Base-by-base conservation (phyloP, 345 rosid genomes). In the Eucalyptus erythrocorys region DNA sequence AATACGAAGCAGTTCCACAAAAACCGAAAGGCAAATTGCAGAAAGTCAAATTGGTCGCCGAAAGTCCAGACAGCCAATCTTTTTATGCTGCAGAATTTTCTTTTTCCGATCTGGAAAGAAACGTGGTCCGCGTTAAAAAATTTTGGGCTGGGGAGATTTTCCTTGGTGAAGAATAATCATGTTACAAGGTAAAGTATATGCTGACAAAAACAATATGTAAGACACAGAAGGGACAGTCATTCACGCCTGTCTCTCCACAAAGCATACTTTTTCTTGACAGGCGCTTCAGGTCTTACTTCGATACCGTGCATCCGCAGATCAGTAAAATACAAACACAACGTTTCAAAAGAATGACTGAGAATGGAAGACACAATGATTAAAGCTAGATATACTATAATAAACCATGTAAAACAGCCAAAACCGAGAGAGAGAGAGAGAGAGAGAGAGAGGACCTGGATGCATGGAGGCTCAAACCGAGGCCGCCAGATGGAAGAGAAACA, bases 401-500 rank as follows among this genome's bases (percentile, higher is more conserved):
- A 48, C 30, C 34, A 19, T 27, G 26, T 61, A 26, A 40, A 37
- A 24, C 79, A 22, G 64, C 50, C 50, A 50, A 16, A 81, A 64
- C 47, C 30, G 17, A 81, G 48, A 85, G 19, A 16, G 79, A 19
- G 48, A 34, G 79, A 50, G 82, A 48, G 48, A 85, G 30, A 85
- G 80, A 57, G 82, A 71, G 82, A 71, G 81, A 19, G 82, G 79
- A 95, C 98, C 98, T 94, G 89, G 98, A 90, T 90, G 93, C 93
- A 89, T 95, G 96, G 90, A 97, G 98, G 88, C 95, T 94, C 91
- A 97, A 88, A 27, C 94, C 95, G 91, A 97, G 96, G 84, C 94
- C 99, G 86, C 94, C 95, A 27, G 98, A 93, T 32, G 98, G 99
- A 92, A 96, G 90, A 19, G 98, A 94, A 89, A 97, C 96, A 88